These are phyloP conservation scores for Tritrichomonas foetus DNA, from an alignment of 208 protist genomes.

Conservation along the genomic window DNA sequence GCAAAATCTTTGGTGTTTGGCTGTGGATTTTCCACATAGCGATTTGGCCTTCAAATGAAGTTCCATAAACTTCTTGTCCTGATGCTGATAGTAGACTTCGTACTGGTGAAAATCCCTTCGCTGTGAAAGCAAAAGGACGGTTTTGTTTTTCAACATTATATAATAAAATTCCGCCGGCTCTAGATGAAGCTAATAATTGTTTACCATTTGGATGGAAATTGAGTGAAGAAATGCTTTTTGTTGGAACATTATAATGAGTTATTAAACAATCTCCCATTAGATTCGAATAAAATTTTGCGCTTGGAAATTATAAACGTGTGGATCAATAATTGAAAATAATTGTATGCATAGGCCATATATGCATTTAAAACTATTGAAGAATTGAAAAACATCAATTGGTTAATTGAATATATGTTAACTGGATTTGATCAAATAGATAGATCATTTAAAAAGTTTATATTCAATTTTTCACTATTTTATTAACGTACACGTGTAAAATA, in stretches of 20 bases:
- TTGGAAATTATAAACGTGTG: too few relatives aligned
- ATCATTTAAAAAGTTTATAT: too few relatives aligned
- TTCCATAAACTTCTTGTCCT: not conserved
- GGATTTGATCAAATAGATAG: too few relatives aligned
- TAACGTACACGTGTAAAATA: too few relatives aligned
- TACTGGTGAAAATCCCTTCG: not conserved
- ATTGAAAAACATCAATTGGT: too few relatives aligned
- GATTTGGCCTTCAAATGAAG: not conserved
- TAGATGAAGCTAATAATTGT: not conserved
- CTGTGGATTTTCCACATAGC: not conserved
- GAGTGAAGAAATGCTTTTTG: conserved; percentile 8
- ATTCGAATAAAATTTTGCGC: too few relatives aligned
- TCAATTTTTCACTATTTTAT: too few relatives aligned
- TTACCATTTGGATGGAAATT: not conserved
- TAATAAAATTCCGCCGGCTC: not conserved
- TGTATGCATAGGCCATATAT: too few relatives aligned
- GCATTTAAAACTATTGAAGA: too few relatives aligned
- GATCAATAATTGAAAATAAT: too few relatives aligned
- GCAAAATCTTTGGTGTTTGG: not conserved
- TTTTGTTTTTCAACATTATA: not conserved
- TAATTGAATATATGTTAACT: too few relatives aligned
- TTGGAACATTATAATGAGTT: not conserved
- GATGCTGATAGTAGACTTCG: not conserved
- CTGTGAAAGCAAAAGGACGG: not conserved
- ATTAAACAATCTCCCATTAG: too few relatives aligned